A percentile compares a stretch with the other conserved stretches of the same genome.
These are phyloP conservation scores for Puccinia horiana DNA, from an alignment of 1,284 basidiomycete species.

Conservation along the genomic window DNA sequence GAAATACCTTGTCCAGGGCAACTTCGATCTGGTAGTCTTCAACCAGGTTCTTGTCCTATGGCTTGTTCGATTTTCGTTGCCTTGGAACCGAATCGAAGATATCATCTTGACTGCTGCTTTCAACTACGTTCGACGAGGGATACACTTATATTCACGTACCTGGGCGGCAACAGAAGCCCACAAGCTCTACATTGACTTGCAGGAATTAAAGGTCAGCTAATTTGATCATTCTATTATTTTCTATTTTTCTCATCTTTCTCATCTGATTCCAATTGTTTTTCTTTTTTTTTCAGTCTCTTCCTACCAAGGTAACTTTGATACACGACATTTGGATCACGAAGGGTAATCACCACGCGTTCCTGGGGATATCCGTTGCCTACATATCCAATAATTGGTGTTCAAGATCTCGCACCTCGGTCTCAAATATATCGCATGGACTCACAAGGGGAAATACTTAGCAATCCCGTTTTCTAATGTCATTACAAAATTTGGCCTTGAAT, in stretches of 20 bases:
- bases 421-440: neutral
- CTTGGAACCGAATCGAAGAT: conserved; percentile 9
- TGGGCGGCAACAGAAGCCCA: conserved; percentile 22
- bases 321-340: neutral
- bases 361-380: neutral
- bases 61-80: neutral
- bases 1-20: neutral
- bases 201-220: neutral
- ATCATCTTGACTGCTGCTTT: neutral
- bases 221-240: neutral
- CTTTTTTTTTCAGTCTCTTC: neutral
- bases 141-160: neutral
- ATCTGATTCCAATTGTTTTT: neutral
- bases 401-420: neutral
- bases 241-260: neutral
- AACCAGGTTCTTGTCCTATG: neutral
- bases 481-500: neutral
- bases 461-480: neutral
- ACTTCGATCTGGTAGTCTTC: neutral
- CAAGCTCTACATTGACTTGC: neutral
- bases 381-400: neutral
- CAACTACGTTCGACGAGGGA: neutral
- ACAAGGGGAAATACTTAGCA: conserved; percentile 4
- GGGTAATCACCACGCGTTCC: neutral
- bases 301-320: neutral